phyloP scores from a whole-genome alignment of 805 yeast genomes.

The Saccharomycopsis sp. region DNA sequence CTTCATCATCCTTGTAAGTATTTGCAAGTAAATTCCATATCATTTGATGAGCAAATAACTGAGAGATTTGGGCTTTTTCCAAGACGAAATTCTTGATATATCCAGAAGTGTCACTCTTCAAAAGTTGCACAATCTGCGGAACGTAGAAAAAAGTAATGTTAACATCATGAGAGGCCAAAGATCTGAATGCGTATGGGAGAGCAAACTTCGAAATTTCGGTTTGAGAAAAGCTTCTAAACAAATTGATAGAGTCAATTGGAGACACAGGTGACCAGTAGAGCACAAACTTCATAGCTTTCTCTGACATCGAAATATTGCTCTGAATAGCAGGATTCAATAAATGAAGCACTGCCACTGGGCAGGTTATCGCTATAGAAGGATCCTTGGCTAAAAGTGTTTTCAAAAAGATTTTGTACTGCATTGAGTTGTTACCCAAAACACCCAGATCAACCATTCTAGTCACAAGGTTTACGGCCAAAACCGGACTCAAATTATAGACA shows the following conservation, averaged over 20 bases:
- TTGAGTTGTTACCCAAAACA: background rate
- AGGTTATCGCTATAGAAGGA: constrained; percentile 51
- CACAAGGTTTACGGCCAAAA: constrained; percentile 61
- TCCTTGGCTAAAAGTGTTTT: constrained; percentile 38
- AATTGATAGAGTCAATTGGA: constrained; percentile 78
- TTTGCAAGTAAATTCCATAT: constrained; percentile 98
- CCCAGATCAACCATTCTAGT: constrained; percentile 39
- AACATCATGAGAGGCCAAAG: constrained; percentile 80
- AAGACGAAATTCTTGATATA: constrained; percentile 82
- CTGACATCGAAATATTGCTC: constrained; percentile 25
- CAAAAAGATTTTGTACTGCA: constrained; percentile 25
- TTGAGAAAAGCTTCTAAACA: too few species aligned
- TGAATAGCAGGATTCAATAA: constrained; percentile 31
- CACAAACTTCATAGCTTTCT: constrained; percentile 15
- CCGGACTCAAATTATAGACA: constrained; percentile 32
- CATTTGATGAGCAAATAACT: constrained; percentile 91
- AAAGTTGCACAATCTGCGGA: constrained; percentile 92
- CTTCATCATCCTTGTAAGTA: constrained; percentile 82
- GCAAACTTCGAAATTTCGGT: too few species aligned
- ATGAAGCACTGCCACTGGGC: constrained; percentile 52
- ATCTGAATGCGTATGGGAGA: constrained; percentile 83
- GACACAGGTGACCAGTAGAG: constrained; percentile 67
- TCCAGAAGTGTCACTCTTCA: constrained; percentile 75
- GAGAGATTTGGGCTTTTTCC: constrained; percentile 87
- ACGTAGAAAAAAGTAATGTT: constrained; percentile 90